Evolutionary conservation across 257 asterid species (phyloP).

Genomic region (Petunia secreta): DNA sequence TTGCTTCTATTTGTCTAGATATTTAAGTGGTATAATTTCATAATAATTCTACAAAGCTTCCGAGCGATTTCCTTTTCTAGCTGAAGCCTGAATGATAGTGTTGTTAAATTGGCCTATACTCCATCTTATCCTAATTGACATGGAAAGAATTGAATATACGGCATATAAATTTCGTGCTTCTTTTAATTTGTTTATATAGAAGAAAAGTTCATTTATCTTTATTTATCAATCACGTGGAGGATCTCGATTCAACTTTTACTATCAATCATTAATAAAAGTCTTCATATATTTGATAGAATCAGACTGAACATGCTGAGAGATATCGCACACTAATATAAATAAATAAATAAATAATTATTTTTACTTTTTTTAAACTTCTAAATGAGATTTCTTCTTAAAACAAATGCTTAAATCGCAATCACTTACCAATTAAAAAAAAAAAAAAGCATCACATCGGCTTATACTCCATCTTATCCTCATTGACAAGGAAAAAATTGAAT

Average conservation of each 20-base stretch:
- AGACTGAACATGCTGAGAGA: not conserved
- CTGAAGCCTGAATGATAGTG: too few relatives aligned
- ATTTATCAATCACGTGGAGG: not conserved
- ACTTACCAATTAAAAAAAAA: not conserved
- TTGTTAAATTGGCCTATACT: not conserved
- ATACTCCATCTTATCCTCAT: slow-evolving; percentile 22
- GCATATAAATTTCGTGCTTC: not conserved
- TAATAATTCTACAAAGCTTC: too few relatives aligned
- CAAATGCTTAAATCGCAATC: not conserved
- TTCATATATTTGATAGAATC: not conserved
- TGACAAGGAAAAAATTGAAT: not conserved
- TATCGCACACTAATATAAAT: too few relatives aligned
- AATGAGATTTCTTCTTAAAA: not conserved
- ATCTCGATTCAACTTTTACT: not conserved
- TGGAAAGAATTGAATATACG: not conserved
- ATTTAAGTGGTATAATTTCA: too few relatives aligned
- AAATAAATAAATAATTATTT: too few relatives aligned
- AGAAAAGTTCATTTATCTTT: not conserved
- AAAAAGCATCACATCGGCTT: too few relatives aligned
- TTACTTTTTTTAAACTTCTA: too few relatives aligned
- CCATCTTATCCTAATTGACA: slow-evolving; percentile 24
- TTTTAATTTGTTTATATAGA: not conserved
- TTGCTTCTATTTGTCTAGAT: too few relatives aligned
- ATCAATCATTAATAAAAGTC: not conserved
- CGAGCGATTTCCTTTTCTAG: too few relatives aligned